Base-by-base conservation (phyloP, 2,329 filamentous ascomycete species). In the Arthrinium phaeospermum region DNA sequence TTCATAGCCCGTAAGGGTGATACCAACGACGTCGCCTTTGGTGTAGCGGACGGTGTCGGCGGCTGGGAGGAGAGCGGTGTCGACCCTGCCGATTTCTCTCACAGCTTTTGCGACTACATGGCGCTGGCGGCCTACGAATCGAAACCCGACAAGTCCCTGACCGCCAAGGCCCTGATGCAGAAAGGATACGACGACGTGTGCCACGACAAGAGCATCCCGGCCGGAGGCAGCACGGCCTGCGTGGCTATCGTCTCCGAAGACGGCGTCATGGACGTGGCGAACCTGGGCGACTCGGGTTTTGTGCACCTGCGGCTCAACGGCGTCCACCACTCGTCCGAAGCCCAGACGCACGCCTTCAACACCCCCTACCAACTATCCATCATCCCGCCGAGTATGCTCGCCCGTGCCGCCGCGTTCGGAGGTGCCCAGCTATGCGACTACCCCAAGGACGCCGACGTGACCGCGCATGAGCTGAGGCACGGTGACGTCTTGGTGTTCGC, bases 321-420 rank as follows among this genome's bases (percentile, higher is more conserved):
- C 19, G 93, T 99, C 45, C 92, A 96, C 81, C 90, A 92, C 71
- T 92, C 91, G 79, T 97, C 95, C 1, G 89, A 91, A 68, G 93
- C 94, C 34, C 96, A 99, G 83, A 98, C 95, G 0, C 96, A 99
- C 82, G 95, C 92, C 61, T 99, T 99, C 88, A 99, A 99, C 83
- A 98, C 96, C 0, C 96, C 96, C 0, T 99, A 94, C 80, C 96
- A 99, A 82, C 89, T 99, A 53, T 96, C 94, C 71, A 91, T 98
- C 70, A 92, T 98, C 10, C 96, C 96, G 0, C 90, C 92, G 4
- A 90, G 89, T 77, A 92, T 98, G 83, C 89, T 94, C 72, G 90
- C 91, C 30, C 93, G 96, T 78, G 92, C 95, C 77, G 90, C 91
- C 16, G 90, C 94, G 41, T 98, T 98, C 81, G 96, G 96, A 27